Evolutionary conservation across 306 rosid genomes (phyloP).

Genomic region (Spatholobus suberectus): DNA sequence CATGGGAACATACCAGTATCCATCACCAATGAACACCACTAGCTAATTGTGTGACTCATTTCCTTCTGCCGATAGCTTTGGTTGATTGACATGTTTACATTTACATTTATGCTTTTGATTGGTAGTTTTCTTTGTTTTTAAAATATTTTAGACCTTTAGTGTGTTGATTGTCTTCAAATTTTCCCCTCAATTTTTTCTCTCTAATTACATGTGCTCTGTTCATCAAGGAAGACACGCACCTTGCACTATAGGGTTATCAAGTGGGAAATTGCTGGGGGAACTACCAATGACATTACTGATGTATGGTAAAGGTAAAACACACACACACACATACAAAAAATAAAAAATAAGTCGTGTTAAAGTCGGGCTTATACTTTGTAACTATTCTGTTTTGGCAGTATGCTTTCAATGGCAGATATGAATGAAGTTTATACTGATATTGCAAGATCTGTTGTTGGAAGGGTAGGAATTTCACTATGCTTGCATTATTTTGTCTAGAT

Average conservation of each 20-base stretch:
- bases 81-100: no score
- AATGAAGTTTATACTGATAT: slow-evolving; percentile 76
- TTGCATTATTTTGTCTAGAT: background rate
- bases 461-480: slow-evolving; percentile 53
- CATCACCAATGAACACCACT: no score
- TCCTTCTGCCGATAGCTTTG: no score
- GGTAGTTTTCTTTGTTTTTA: slow-evolving; percentile 50
- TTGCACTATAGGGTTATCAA: slow-evolving; percentile 80
- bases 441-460: slow-evolving; percentile 95
- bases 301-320: slow-evolving; percentile 86
- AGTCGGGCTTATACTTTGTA: no score
- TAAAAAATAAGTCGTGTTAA: background rate
- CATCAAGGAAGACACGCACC: slow-evolving; percentile 89
- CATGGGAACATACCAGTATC: no score
- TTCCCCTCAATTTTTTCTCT: background rate
- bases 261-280: slow-evolving; percentile 98
- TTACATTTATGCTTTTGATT: no score
- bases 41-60: no score
- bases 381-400: slow-evolving; percentile 54
- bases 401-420: slow-evolving; percentile 77
- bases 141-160: no score
- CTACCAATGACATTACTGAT: slow-evolving; percentile 77
- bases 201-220: background rate
- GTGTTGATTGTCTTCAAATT: no score
- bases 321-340: no score